A percentile compares a stretch with the other conserved stretches of the same genome.
Conservation (phyloP, 164 flowering plant species). For the Magnolia officinalis region DNA sequence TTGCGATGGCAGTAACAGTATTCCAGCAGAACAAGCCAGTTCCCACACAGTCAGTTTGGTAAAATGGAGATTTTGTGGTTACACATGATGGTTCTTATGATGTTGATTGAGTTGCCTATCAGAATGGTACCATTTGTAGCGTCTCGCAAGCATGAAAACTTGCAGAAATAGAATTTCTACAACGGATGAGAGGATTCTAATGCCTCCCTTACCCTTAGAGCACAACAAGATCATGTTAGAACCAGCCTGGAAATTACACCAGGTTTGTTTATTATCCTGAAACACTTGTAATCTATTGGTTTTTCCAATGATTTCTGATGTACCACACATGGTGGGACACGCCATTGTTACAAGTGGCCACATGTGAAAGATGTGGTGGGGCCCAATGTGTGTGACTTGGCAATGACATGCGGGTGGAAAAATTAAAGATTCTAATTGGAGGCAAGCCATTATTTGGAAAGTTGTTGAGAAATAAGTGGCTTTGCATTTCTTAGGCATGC, state of each 20-base stretch:
- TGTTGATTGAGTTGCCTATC: conserved; percentile 27
- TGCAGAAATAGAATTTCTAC: conserved; percentile 25
- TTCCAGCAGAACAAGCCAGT: conserved; percentile 41
- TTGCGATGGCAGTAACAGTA: conserved; percentile 45
- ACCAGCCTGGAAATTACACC: conserved; percentile 36
- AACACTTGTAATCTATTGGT: neutral
- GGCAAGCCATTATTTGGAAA: no score
- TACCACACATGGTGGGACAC: no score
- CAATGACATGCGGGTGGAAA: no score
- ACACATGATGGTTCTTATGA: conserved; percentile 42
- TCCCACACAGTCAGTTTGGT: conserved; percentile 35
- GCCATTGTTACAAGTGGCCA: no score
- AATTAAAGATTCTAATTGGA: no score
- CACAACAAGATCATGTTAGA: conserved; percentile 44
- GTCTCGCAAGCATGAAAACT: conserved; percentile 33
- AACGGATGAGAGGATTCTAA: conserved; percentile 37
- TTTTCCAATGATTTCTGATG: neutral
- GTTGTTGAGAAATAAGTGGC: no score
- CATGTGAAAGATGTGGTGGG: no score
- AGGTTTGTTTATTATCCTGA: conserved; percentile 34
- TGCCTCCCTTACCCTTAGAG: conserved; percentile 32
- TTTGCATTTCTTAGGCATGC: no score
- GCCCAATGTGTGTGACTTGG: no score
- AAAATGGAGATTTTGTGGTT: conserved; percentile 37
- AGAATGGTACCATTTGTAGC: conserved; percentile 30